A percentile compares a stretch with the other conserved stretches of the same genome.
Conservation (phyloP, 108 stramenopile species). For the Pseudonitzschia delicatissima region DNA sequence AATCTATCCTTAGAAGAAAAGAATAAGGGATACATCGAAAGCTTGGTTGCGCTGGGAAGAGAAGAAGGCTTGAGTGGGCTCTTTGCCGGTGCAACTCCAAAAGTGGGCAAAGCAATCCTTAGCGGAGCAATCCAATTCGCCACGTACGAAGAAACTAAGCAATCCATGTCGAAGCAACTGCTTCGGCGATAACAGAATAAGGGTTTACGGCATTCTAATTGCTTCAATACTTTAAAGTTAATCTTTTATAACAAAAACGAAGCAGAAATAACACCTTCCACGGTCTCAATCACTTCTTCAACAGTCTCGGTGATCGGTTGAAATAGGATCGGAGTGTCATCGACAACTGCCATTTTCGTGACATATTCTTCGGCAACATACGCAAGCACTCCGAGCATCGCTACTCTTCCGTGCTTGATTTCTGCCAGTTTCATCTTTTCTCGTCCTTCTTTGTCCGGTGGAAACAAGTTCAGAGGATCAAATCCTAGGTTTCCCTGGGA, state of each 20-base stretch:
- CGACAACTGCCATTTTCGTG: constrained; percentile 57
- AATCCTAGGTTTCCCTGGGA: constrained; percentile 82
- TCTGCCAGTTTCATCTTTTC: constrained; percentile 78
- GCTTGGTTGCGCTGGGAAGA: constrained; percentile 38
- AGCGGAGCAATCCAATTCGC: constrained; percentile 87
- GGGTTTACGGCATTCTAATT: too few relatives aligned
- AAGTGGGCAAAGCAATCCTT: constrained; percentile 74
- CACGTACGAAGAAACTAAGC: constrained; percentile 86
- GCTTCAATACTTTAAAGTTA: too few relatives aligned
- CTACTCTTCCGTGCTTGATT: constrained; percentile 82
- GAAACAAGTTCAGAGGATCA: constrained; percentile 82
- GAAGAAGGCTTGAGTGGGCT: constrained; percentile 64
- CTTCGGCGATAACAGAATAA: not conserved
- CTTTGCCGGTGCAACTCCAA: constrained; percentile 70
- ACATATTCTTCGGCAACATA: constrained; percentile 71
- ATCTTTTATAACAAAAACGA: not conserved
- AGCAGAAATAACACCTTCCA: not conserved
- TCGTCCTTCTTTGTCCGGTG: constrained; percentile 47
- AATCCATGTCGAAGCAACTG: constrained; percentile 36
- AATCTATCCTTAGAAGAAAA: not conserved
- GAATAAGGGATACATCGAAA: constrained; percentile 37
- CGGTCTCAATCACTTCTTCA: constrained; percentile 20
- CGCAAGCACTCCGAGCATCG: constrained; percentile 71
- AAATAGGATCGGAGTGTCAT: constrained; percentile 72
- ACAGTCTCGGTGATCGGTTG: constrained; percentile 41